Conservation (phyloP, 805 yeast species). For the Myxozyma udenii region DNA sequence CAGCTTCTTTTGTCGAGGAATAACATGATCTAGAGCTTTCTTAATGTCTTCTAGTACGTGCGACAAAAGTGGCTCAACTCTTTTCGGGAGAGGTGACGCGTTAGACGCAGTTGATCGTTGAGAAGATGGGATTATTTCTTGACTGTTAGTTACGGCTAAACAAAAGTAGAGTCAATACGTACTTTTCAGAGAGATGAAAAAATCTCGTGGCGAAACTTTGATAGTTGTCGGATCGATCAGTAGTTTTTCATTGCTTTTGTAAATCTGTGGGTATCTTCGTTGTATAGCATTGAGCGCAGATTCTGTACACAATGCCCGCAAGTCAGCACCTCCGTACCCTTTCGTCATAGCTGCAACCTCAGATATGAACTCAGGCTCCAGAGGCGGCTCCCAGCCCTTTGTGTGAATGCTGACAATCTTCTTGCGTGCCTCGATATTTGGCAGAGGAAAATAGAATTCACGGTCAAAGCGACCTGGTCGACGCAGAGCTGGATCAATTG, state of each 20-base stretch:
- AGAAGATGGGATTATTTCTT: conserved; percentile 80
- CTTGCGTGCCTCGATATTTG: conserved; percentile 73
- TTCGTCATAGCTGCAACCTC: conserved; percentile 78
- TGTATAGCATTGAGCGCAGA: conserved; percentile 92
- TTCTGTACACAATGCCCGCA: conserved; percentile 91
- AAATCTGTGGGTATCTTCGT: conserved; percentile 89
- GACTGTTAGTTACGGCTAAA: neutral
- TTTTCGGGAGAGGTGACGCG: conserved; percentile 76
- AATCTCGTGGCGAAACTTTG: conserved; percentile 74
- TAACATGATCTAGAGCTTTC: conserved; percentile 49
- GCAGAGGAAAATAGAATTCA: conserved; percentile 93
- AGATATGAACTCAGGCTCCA: conserved; percentile 54
- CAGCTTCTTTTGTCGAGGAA: conserved; percentile 58
- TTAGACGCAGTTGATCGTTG: conserved; percentile 75
- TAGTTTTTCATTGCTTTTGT: conserved; percentile 68
- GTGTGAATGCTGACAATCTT: conserved; percentile 84
- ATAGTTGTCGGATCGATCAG: conserved; percentile 68
- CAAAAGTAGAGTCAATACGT: neutral
- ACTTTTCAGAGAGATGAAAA: conserved; percentile 74
- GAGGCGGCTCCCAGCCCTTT: conserved; percentile 78
- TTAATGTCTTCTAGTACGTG: conserved; percentile 49
- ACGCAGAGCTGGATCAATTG: conserved; percentile 96
- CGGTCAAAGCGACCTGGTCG: conserved; percentile 97
- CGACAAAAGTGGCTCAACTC: conserved; percentile 62
- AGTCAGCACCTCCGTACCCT: conserved; percentile 98